A percentile compares a stretch with the other conserved stretches of the same genome.
Conservation (phyloP, 306 rosid genomes). For the Quercus ilex region DNA sequence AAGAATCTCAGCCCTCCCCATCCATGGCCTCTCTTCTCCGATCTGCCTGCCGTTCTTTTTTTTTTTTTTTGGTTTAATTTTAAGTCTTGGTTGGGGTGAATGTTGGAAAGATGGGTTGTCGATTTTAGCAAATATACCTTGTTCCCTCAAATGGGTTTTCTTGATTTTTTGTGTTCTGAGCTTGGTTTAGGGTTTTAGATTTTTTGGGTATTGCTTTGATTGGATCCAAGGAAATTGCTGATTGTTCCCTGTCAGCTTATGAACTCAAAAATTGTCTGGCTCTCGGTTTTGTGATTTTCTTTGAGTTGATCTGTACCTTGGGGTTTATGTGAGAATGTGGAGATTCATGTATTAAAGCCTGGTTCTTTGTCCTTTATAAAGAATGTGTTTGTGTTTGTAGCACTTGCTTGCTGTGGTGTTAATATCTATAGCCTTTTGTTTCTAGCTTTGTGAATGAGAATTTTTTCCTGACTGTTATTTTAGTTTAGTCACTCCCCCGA, state of each 20-base stretch:
- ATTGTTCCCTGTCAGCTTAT: neutral
- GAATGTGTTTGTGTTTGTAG: slow-evolving; percentile 8
- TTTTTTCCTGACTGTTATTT: neutral
- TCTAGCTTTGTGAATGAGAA: neutral
- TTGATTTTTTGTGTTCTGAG: slow-evolving; percentile 8
- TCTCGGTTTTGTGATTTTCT: slow-evolving; percentile 2
- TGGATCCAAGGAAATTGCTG: slow-evolving; percentile 22
- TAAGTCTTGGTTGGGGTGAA: neutral
- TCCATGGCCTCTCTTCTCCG: no score
- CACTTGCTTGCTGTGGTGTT: neutral
- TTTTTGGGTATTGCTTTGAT: slow-evolving; percentile 25
- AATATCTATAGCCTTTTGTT: neutral
- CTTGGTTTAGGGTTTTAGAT: slow-evolving; percentile 49
- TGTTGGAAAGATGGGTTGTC: neutral
- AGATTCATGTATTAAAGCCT: slow-evolving; percentile 2
- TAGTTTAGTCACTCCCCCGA: neutral
- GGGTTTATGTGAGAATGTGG: slow-evolving; percentile 5
- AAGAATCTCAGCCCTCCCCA: no score
- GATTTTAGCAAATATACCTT: slow-evolving; percentile 2
- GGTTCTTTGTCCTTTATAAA: slow-evolving; percentile 5
- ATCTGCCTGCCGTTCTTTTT: neutral
- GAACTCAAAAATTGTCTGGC: neutral
- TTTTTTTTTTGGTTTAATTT: neutral
- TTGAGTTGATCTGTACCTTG: neutral
- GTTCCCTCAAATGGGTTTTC: slow-evolving; percentile 19